Conservation (phyloP, 345 rosid genomes). For the Cardamine occulta region DNA sequence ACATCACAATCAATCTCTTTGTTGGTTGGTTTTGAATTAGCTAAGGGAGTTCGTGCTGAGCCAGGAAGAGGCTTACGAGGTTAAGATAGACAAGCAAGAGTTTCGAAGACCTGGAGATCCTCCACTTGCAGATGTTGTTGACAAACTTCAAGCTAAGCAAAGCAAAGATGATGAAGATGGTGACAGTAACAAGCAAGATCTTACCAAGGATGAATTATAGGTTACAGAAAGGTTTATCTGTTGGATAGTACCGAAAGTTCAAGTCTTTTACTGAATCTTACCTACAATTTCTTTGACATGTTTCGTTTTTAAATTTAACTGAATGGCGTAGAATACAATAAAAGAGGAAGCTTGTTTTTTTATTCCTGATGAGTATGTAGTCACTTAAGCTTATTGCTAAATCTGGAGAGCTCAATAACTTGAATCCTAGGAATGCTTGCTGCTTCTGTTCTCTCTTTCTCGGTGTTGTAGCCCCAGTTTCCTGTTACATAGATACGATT, state of each 20-base stretch:
- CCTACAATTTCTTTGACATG: conserved; percentile 20
- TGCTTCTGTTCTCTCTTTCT: conserved; percentile 83
- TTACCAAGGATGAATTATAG: conserved; percentile 65
- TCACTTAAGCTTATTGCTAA: conserved; percentile 79
- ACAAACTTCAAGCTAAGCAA: conserved; percentile 47
- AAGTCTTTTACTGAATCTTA: conserved; percentile 18
- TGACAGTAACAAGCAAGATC: conserved; percentile 31
- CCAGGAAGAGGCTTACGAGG: conserved; percentile 81
- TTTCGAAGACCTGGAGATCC: conserved; percentile 87
- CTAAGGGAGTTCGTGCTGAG: conserved; percentile 77
- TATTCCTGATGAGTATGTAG: neutral
- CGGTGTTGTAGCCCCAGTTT: conserved; percentile 46
- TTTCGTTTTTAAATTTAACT: neutral
- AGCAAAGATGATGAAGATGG: conserved; percentile 21
- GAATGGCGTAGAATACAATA: conserved; percentile 27
- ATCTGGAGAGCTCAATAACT: conserved; percentile 73
- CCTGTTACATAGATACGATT: conserved; percentile 19
- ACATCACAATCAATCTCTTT: neutral
- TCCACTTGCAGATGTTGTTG: conserved; percentile 66
- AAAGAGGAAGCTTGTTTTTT: conserved; percentile 10
- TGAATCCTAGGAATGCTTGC: conserved; percentile 69
- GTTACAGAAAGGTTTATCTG: neutral
- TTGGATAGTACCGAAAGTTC: neutral
- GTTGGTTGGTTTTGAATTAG: conserved; percentile 43
- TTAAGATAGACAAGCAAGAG: conserved; percentile 76